These are phyloP conservation scores for Geotrichum aggregatum DNA, from an alignment of 1,139 yeast species.

Conservation along the genomic window DNA sequence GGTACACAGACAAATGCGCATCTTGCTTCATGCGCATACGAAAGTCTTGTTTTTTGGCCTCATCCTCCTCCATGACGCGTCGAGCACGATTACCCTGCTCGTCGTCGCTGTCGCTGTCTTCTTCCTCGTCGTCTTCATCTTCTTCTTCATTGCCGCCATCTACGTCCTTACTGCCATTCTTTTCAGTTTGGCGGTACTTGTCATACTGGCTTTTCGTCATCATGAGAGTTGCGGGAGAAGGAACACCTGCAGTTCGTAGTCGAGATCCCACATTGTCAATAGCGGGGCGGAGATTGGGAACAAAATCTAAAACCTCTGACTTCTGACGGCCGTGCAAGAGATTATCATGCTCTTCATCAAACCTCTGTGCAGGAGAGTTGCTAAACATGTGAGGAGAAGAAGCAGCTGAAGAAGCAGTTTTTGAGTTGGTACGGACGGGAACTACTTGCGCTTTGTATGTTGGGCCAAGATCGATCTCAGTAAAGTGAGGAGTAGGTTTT, in stretches of 20 bases:
- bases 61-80: conserved; percentile 29
- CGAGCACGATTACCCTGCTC: conserved; percentile 9
- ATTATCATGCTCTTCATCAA: not conserved
- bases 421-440: conserved; percentile 10
- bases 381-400: not conserved
- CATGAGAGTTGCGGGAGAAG: conserved; percentile 20
- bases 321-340: conserved; percentile 2
- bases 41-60: conserved; percentile 30
- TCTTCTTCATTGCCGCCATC: conserved; percentile 9
- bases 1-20: conserved; percentile 41
- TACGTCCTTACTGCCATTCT: not conserved
- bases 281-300: conserved; percentile 21
- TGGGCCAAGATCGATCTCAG: conserved; percentile 20
- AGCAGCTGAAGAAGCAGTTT: not conserved
- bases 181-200: conserved; percentile 13
- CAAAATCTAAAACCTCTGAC: conserved; percentile 21
- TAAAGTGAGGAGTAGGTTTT: conserved; percentile 18
- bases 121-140: conserved; percentile 13
- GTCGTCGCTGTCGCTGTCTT: conserved; percentile 12
- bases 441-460: conserved; percentile 21
- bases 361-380: not conserved
- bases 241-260: conserved; percentile 16
- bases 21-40: conserved; percentile 40
- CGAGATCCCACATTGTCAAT: conserved; percentile 21
- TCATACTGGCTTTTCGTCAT: conserved; percentile 24